phyloP scores from a whole-genome alignment of 257 asterid genomes.

The Solanum acaule region DNA sequence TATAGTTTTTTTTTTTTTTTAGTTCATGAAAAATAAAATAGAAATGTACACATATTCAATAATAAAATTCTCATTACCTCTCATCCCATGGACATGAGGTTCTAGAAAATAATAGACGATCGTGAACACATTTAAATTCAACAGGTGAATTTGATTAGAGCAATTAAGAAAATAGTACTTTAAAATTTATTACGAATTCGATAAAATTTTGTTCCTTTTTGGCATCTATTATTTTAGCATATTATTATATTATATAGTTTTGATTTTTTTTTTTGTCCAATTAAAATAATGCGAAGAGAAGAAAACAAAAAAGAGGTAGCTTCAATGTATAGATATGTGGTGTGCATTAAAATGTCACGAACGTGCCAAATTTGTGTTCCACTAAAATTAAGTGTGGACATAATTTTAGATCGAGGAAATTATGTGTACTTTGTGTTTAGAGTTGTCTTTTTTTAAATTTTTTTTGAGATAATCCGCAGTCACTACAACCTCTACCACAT shows the following conservation, averaged over 20 bases:
- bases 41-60: not conserved
- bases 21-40: no score
- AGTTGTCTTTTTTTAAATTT: no score
- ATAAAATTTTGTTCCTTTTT: not conserved
- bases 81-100: not conserved
- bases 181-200: no score
- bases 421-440: not conserved
- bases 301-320: not conserved
- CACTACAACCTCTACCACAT: no score
- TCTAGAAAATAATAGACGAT: no score
- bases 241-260: not conserved
- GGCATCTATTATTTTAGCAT: no score
- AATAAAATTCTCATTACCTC: not conserved
- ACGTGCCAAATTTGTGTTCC: not conserved
- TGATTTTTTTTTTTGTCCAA: not conserved
- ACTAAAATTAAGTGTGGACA: not conserved
- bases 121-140: no score
- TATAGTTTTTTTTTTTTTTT: no score
- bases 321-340: not conserved
- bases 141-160: not conserved
- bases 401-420: not conserved
- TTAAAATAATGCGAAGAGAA: not conserved
- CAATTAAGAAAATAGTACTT: no score
- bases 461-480: no score
- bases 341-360: not conserved